phyloP scores from a whole-genome alignment of 352 stramenopile species.

The Phytophthora uliginosa region DNA sequence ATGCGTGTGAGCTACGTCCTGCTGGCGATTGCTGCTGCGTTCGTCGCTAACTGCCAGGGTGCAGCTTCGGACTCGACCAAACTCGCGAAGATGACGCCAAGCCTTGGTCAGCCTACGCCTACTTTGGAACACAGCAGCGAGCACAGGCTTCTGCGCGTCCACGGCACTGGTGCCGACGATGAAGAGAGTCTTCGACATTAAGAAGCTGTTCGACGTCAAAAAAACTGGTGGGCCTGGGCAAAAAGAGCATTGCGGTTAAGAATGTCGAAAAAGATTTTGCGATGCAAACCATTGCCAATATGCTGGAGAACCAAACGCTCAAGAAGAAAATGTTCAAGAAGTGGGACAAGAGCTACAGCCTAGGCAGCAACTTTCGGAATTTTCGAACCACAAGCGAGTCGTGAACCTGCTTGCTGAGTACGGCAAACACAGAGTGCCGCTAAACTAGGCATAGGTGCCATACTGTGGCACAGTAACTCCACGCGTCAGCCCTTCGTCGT shows the following conservation, averaged over 20 bases:
- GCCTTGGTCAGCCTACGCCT: neutral
- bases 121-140: neutral
- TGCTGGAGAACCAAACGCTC: neutral
- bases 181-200: neutral
- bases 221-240: neutral
- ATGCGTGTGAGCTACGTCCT: neutral
- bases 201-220: neutral
- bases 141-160: neutral
- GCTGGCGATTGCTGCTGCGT: neutral
- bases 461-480: neutral
- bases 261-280: neutral
- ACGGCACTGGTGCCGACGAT: neutral
- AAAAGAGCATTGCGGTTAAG: neutral
- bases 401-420: neutral
- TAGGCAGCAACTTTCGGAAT: neutral
- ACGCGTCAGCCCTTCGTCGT: neutral
- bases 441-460: neutral
- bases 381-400: neutral
- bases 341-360: neutral
- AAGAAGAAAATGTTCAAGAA: neutral
- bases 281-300: neutral
- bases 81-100: neutral
- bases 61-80: neutral
- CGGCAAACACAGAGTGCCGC: neutral
- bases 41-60: neutral